These are phyloP conservation scores for Fusarium sp. DNA, from an alignment of 2,329 filamentous ascomycete species.

Conservation along the genomic window DNA sequence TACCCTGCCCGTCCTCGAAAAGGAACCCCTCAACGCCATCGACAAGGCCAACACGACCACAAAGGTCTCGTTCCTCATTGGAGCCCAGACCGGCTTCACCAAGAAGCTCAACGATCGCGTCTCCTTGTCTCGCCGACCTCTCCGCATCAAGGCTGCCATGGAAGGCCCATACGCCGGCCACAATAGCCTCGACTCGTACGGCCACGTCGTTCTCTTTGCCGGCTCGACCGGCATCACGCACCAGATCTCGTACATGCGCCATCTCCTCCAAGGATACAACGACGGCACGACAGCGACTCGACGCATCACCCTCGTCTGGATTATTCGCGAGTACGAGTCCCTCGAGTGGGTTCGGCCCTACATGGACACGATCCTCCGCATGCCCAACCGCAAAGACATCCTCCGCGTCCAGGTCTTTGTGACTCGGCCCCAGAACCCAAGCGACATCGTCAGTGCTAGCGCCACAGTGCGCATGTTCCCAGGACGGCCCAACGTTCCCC, in stretches of 20 bases:
- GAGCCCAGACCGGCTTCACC: conserved; percentile 89
- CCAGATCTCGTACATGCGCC: conserved; percentile 87
- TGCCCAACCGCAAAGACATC: conserved; percentile 84
- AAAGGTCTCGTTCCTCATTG: conserved; percentile 83
- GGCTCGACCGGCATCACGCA: conserved; percentile 96
- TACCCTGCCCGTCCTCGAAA: conserved; percentile 56
- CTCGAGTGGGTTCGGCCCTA: conserved; percentile 94
- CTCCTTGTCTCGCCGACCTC: conserved; percentile 61
- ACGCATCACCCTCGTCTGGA: conserved; percentile 88
- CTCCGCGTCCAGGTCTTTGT: conserved; percentile 91
- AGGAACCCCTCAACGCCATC: conserved; percentile 53
- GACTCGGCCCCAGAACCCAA: conserved; percentile 86
- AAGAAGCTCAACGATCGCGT: conserved; percentile 82
- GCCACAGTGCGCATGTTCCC: conserved; percentile 91
- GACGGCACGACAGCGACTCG: conserved; percentile 82
- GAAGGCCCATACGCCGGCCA: conserved; percentile 92
- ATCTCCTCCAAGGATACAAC: conserved; percentile 77
- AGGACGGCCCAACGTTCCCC: conserved; percentile 84
- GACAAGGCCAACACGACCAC: conserved; percentile 60
- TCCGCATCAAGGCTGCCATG: conserved; percentile 78
- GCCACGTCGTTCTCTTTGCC: conserved; percentile 89
- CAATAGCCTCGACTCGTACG: conserved; percentile 90
- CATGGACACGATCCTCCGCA: conserved; percentile 79
- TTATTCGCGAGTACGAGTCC: conserved; percentile 88
- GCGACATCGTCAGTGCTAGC: conserved; percentile 81